Base-by-base conservation (phyloP, 2,329 filamentous ascomycete species). In the Nemania diffusa region DNA sequence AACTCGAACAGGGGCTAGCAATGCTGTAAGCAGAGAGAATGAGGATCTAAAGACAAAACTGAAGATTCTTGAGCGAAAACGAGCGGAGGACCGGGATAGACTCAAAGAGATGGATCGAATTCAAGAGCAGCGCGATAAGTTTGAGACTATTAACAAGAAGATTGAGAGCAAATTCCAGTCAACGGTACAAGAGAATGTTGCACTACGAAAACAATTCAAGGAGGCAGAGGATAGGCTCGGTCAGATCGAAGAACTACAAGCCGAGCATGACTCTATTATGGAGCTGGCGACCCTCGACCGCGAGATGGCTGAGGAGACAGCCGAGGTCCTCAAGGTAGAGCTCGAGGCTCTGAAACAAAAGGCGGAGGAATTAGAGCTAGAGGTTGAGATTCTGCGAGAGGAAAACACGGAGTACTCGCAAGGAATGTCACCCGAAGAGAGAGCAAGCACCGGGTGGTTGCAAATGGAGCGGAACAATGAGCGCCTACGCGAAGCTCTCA, bases 301-400 rank as follows among this genome's bases (percentile, higher is more conserved):
- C 51, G 95, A 99, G 79, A 97, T 98, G 92, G 96, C 96, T 0
- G 94, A 99, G 79, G 95, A 97, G 79, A 93, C 90, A 50, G 91
- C 92, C 0, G 96, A 98, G 72, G 89, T 91, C 20, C 84, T 91
- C 57, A 96, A 94, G 77, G 86, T 88, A 1, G 94, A 99, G 76
- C 82, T 97, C 26, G 92, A 97, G 42, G 86, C 88, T 1, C 79
- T 97, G 60, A 92, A 93, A 74, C 82, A 87, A 65, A 93, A 90
- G 75, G 81, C 89, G 1, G 94, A 98, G 78, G 94, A 98, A 78
- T 83, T 97, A 7, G 90, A 96, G 73, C 83, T 97, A 9, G 95
- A 99, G 77, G 86, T 95, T 0, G 95, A 98, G 51, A 90, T 98
- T 42, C 80, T 97, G 15, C 87, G 89, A 44, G 93, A 96, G 73